Conservation (phyloP, 2,329 filamentous ascomycete genomes). For the Aureobasidium sp. region DNA sequence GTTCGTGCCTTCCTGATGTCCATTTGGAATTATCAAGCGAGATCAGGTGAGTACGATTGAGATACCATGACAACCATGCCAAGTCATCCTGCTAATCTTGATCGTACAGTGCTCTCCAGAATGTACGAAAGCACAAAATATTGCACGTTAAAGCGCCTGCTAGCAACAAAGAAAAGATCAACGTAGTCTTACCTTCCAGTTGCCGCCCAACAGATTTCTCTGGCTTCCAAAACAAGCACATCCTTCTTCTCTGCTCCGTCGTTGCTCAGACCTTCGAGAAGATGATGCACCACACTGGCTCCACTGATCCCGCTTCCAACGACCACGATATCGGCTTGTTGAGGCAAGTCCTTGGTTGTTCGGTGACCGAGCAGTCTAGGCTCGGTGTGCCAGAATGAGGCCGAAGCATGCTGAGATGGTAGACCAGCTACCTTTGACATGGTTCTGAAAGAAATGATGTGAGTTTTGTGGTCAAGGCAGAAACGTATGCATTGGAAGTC, state of each 20-base stretch:
- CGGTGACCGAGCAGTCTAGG: conserved; percentile 61
- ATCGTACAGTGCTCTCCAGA: not conserved
- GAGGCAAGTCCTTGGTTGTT: conserved; percentile 58
- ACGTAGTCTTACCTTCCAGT: conserved; percentile 58
- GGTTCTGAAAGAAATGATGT: not conserved
- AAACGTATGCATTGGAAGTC: not conserved
- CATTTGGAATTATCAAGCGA: too few relatives aligned
- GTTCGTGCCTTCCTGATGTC: too few relatives aligned
- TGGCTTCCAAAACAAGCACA: conserved; percentile 67
- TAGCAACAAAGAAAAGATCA: not conserved
- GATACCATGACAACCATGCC: not conserved
- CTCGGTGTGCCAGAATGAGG: conserved; percentile 67
- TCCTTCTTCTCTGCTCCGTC: conserved; percentile 25
- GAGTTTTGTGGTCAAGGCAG: too few relatives aligned
- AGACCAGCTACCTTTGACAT: conserved; percentile 30
- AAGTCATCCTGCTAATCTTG: not conserved
- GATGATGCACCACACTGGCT: conserved; percentile 60
- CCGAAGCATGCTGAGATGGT: conserved; percentile 54
- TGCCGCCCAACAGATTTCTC: conserved; percentile 76
- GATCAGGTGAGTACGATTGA: not conserved
- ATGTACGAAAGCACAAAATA: not conserved
- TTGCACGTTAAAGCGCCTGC: not conserved
- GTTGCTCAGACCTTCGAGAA: conserved; percentile 14
- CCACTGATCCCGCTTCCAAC: conserved; percentile 73
- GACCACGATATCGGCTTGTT: conserved; percentile 59